Conservation (phyloP, 495 filamentous ascomycete species). For the Filosporella fistucella region DNA sequence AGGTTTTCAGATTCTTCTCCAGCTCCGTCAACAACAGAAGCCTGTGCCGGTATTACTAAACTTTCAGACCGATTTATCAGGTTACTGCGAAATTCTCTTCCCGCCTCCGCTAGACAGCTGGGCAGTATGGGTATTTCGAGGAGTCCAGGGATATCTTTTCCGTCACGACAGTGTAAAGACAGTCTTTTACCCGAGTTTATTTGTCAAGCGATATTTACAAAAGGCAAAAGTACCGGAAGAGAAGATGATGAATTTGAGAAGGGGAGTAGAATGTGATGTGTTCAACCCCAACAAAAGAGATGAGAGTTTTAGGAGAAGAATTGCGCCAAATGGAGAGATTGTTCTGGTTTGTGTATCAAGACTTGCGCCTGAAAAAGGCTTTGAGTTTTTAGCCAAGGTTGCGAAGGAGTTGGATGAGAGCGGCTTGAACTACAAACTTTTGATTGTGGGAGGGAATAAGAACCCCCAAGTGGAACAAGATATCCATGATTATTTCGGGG, state of each 20-base stretch:
- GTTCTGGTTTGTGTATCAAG: slow-evolving; percentile 56
- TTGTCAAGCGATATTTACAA: slow-evolving; percentile 50
- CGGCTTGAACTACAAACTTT: slow-evolving; percentile 51
- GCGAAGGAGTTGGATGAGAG: slow-evolving; percentile 41
- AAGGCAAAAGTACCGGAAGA: slow-evolving; percentile 38
- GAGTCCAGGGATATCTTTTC: slow-evolving; percentile 57
- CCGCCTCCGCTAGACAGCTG: slow-evolving; percentile 48
- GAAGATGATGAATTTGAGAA: slow-evolving; percentile 48
- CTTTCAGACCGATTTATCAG: slow-evolving; percentile 61
- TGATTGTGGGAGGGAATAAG: slow-evolving; percentile 58
- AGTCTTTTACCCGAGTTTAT: slow-evolving; percentile 57
- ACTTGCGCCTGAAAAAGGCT: slow-evolving; percentile 61
- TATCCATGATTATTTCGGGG: slow-evolving; percentile 45
- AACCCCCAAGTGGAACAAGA: slow-evolving; percentile 51
- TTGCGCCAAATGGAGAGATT: slow-evolving; percentile 53
- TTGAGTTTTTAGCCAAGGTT: slow-evolving; percentile 53
- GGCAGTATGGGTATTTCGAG: slow-evolving; percentile 48
- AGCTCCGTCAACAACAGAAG: slow-evolving; percentile 45
- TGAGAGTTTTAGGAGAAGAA: slow-evolving; percentile 37
- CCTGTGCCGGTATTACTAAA: slow-evolving; percentile 51
- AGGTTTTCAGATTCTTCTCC: slow-evolving; percentile 59
- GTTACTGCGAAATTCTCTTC: slow-evolving; percentile 58
- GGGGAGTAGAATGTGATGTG: slow-evolving; percentile 54
- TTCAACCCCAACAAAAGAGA: slow-evolving; percentile 48
- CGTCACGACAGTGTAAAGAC: slow-evolving; percentile 48